A percentile compares a stretch with the other conserved stretches of the same genome.
Conservation (phyloP, 139 green algal genomes). For the Ostreobium quekettii region DNA sequence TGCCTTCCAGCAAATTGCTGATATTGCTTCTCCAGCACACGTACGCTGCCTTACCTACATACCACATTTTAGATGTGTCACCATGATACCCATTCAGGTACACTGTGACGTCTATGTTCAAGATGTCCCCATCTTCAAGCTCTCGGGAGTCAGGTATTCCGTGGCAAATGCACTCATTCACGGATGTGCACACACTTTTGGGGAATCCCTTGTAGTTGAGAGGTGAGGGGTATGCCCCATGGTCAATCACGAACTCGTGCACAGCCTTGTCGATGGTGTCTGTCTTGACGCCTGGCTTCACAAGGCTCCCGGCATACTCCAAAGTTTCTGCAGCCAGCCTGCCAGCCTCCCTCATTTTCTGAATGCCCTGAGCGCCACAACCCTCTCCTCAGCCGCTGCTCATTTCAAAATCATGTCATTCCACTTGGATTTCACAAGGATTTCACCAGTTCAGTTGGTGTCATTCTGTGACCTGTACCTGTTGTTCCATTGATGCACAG, state of each 20-base stretch:
- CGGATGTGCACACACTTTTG: conserved; percentile 93
- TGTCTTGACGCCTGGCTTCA: conserved; percentile 79
- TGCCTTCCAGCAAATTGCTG: too few relatives aligned
- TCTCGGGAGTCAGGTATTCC: conserved; percentile 56
- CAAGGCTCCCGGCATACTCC: conserved; percentile 59
- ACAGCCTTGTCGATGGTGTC: conserved; percentile 89
- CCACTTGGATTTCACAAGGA: too few relatives aligned
- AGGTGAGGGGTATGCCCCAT: conserved; percentile 89
- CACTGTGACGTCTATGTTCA: conserved; percentile 98
- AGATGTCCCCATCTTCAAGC: conserved; percentile 79
- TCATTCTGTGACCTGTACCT: too few relatives aligned
- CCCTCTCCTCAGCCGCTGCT: background rate
- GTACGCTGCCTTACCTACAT: conserved; percentile 34
- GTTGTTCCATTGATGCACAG: too few relatives aligned
- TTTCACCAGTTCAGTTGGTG: too few relatives aligned
- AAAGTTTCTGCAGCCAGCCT: conserved; percentile 80
- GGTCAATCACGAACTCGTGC: conserved; percentile 73
- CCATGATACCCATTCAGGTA: conserved; percentile 94
- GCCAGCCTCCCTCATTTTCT: conserved; percentile 74
- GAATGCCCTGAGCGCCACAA: conserved; percentile 41
- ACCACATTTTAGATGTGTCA: conserved; percentile 73
- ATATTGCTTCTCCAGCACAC: too few relatives aligned
- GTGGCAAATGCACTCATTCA: conserved; percentile 98
- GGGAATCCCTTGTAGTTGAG: conserved; percentile 88
- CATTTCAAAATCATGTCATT: background rate